Evolutionary conservation across 2,329 filamentous ascomycete genomes (phyloP).

Genomic region (Exophiala xenobiotica): DNA sequence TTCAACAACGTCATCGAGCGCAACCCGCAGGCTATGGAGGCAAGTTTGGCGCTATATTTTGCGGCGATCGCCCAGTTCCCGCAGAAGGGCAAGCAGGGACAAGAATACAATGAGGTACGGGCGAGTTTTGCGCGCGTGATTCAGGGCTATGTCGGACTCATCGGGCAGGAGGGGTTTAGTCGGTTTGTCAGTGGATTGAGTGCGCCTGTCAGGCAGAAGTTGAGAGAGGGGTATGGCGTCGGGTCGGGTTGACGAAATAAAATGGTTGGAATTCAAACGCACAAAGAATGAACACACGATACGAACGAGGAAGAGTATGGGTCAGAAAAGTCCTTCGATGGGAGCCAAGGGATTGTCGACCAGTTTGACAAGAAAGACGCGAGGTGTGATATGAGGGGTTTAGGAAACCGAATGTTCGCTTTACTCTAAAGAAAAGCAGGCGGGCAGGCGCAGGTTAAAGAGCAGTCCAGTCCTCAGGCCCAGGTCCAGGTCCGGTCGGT

Average conservation of each 20-base stretch:
- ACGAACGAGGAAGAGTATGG: too few relatives aligned
- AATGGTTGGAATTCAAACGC: too few relatives aligned
- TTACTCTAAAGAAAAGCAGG: too few relatives aligned
- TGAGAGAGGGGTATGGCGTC: slow-evolving; percentile 24
- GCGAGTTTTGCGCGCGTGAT: slow-evolving; percentile 70
- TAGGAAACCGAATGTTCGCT: too few relatives aligned
- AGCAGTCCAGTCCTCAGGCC: too few relatives aligned
- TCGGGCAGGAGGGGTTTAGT: slow-evolving; percentile 31
- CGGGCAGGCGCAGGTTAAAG: too few relatives aligned
- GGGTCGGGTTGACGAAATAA: neutral
- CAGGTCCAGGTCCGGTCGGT: too few relatives aligned
- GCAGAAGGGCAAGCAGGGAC: slow-evolving; percentile 61
- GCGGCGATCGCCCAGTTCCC: slow-evolving; percentile 73
- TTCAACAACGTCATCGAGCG: slow-evolving; percentile 80
- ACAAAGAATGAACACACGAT: too few relatives aligned
- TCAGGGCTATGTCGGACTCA: slow-evolving; percentile 49
- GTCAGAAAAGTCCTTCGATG: too few relatives aligned
- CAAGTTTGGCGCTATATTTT: slow-evolving; percentile 78
- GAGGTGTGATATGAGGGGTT: too few relatives aligned
- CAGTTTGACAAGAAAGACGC: too few relatives aligned
- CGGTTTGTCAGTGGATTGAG: slow-evolving; percentile 17
- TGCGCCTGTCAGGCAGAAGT: slow-evolving; percentile 20
- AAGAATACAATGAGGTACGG: slow-evolving; percentile 57
- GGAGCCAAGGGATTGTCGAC: too few relatives aligned
- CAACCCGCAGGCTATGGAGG: slow-evolving; percentile 91